Evolutionary conservation across 441 rosid genomes (phyloP), one percentile per base, ranked within the genome.

Genomic region (Brassica balearica): DNA sequence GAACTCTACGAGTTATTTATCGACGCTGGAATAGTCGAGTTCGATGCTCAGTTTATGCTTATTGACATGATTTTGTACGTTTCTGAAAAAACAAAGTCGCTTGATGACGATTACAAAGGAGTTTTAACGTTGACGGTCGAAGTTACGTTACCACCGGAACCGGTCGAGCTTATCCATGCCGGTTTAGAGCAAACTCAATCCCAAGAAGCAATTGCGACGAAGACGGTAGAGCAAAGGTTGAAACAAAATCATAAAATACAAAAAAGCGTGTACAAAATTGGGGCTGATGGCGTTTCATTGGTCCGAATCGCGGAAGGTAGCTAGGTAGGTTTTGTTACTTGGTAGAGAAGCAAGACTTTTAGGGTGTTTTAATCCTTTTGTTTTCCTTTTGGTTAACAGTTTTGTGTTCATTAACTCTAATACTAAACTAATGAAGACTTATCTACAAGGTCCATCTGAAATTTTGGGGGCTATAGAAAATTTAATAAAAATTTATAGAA

Each of bases 101-200:
- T 65, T 32, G 29, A 77, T 5, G 27, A 27, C 4, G 25, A 38
- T 0, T 77, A 65, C 63, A 77, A 60, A 29, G 81, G 81, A 72
- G 41, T 72, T 72, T 72, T 77, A 23, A 58, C 7, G n/a, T 65
- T 77, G 77, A 43, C 15, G 68, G 41, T 60, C 9, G 3, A 77
- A 43, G 43, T 77, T 43, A 77, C 2, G 8, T 5, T 77, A 15
- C 68, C 60, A 62, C 46, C 25, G 10, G 63, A 63, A 48, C 64
- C 56, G 25, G 43, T 48, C 7, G 15, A 20, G 8, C 2, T 69
- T 48, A 48, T 32, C 74, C 56, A 20, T 17, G 29, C 5, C 73
- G 73, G 73, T 43, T 68, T 2, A 5, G 34, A 41, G 68, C 20
- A 41, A 58, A 22, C 19, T 25, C 25, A 17, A 46, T 46, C 20